These are phyloP conservation scores for Hyparrhenia diplandra DNA, from an alignment of 176 grass and related monocot genomes.

Conservation along the genomic window DNA sequence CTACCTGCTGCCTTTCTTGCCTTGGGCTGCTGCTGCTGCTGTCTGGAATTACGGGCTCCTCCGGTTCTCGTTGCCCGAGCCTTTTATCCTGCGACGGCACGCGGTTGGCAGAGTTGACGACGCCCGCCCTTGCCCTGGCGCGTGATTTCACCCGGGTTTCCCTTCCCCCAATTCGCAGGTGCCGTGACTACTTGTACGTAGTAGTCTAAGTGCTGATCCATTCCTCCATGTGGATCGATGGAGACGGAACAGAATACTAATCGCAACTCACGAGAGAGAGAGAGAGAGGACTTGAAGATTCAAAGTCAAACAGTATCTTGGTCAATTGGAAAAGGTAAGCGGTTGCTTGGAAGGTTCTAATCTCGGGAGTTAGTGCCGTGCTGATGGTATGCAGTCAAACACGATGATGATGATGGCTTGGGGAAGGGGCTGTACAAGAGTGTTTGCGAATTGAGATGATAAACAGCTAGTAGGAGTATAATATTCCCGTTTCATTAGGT, in stretches of 20 bases:
- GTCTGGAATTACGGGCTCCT: neutral
- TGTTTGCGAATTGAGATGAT: too few species aligned
- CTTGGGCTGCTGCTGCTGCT: neutral
- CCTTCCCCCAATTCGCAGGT: neutral
- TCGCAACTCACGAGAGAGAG: neutral
- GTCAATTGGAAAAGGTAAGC: neutral
- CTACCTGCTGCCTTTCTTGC: neutral
- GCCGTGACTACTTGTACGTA: neutral
- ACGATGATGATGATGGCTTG: neutral
- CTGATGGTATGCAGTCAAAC: neutral
- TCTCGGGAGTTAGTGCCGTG: neutral
- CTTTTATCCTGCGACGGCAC: slow-evolving; percentile 24
- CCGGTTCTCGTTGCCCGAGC: neutral
- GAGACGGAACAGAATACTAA: slow-evolving; percentile 4
- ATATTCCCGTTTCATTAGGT: too few species aligned
- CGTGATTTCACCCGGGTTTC: neutral
- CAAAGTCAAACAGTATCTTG: slow-evolving; percentile 10
- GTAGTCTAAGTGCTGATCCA: neutral
- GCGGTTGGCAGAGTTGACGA: slow-evolving; percentile 8
- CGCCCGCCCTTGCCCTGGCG: neutral
- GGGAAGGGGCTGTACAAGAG: neutral
- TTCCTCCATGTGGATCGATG: neutral
- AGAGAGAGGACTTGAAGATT: slow-evolving; percentile 1
- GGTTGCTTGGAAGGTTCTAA: slow-evolving; percentile 22
- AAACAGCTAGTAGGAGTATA: neutral